A percentile compares a stretch with the other conserved stretches of the same genome.
These are phyloP conservation scores for Xylaria venustula DNA, from an alignment of 495 filamentous ascomycete species.

Conservation along the genomic window DNA sequence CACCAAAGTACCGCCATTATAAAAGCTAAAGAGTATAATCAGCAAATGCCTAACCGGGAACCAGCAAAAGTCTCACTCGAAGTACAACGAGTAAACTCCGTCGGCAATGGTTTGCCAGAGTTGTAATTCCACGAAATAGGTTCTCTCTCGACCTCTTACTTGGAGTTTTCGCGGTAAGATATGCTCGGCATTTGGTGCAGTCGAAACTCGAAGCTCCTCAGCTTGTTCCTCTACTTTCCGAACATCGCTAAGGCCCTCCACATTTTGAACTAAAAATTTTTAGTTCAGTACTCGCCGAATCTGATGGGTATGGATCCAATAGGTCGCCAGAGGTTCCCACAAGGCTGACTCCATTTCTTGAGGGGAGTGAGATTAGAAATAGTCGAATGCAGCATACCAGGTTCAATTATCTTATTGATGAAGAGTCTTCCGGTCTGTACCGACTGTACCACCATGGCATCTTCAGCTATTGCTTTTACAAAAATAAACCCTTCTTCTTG, in stretches of 20 bases:
- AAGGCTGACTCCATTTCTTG: too few species aligned
- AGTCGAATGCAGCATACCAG: background rate
- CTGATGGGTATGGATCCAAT: too few species aligned
- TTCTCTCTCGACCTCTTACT: background rate
- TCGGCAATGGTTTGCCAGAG: background rate
- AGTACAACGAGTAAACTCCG: background rate
- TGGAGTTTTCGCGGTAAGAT: background rate
- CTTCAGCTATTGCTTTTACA: background rate
- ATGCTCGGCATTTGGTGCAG: background rate
- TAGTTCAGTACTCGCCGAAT: too few species aligned
- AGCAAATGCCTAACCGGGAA: too few species aligned
- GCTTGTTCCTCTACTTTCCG: background rate
- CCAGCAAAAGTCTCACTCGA: background rate
- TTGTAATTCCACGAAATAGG: slow-evolving; percentile 4
- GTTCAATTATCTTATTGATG: background rate
- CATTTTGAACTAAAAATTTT: too few species aligned
- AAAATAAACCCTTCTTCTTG: background rate
- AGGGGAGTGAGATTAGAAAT: too few species aligned
- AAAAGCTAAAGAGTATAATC: background rate
- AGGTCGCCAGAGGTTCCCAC: too few species aligned
- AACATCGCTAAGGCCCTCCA: too few species aligned
- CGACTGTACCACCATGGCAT: background rate
- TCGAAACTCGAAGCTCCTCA: slow-evolving; percentile 1
- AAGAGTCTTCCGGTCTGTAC: background rate
- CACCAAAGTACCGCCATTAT: background rate